Conservation (phyloP, 129 eudicot genomes). For the Solidago caesia region DNA sequence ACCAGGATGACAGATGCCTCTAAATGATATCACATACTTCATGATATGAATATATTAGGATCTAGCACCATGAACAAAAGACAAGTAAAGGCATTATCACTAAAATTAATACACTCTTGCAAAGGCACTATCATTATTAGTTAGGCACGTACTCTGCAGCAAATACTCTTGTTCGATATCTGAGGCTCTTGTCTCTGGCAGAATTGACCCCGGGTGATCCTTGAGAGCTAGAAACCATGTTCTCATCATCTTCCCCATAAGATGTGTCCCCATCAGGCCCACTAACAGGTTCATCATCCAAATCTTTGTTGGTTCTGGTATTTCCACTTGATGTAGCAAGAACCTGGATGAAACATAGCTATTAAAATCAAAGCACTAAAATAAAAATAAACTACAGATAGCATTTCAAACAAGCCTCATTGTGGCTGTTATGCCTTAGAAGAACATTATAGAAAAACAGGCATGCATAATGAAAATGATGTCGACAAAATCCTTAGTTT, state of each 20-base stretch:
- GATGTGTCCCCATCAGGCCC: constrained; percentile 57
- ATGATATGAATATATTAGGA: background rate
- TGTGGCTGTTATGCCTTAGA: constrained; percentile 3
- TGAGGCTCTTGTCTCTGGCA: constrained; percentile 68
- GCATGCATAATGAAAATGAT: constrained; percentile 8
- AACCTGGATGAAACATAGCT: constrained; percentile 43
- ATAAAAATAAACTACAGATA: background rate
- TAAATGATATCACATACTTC: background rate
- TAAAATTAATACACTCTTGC: background rate
- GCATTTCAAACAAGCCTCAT: constrained; percentile 10
- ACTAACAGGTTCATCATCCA: constrained; percentile 52
- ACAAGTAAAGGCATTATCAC: constrained; percentile 7
- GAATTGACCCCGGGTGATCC: constrained; percentile 34
- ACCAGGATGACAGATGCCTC: background rate
- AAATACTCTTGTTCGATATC: constrained; percentile 95
- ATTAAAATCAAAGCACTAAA: constrained; percentile 15
- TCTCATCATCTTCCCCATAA: constrained; percentile 82
- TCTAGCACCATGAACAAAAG: background rate
- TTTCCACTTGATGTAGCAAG: constrained; percentile 74
- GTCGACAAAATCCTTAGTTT: background rate
- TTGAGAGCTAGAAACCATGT: constrained; percentile 77
- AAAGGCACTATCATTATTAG: background rate
- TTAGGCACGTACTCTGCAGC: constrained; percentile 83
- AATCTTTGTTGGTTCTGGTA: constrained; percentile 40
- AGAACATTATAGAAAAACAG: background rate